These are phyloP conservation scores for Aurantiochytrium sp. DNA, from an alignment of 108 stramenopile genomes.

Conservation along the genomic window DNA sequence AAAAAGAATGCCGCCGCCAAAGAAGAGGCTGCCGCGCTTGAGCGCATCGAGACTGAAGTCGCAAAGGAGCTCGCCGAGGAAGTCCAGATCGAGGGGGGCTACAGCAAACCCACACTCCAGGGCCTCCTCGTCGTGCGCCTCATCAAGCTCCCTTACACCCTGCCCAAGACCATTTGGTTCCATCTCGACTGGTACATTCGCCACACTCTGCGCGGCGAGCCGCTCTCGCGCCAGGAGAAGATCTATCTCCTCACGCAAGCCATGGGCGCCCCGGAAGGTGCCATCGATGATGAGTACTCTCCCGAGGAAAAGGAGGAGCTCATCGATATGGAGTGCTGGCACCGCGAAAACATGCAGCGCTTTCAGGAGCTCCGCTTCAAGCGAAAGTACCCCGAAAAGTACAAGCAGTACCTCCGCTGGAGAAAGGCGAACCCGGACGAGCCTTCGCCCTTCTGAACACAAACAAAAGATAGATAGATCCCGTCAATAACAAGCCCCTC, in stretches of 20 bases:
- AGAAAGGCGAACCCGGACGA: not conserved
- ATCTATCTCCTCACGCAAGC: not conserved
- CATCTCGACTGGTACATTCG: slow-evolving; percentile 20
- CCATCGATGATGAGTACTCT: not conserved
- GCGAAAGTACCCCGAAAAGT: not conserved
- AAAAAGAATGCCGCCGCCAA: not conserved
- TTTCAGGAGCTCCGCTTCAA: not conserved
- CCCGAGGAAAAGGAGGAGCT: not conserved
- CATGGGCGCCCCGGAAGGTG: not conserved
- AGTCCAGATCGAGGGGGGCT: not conserved
- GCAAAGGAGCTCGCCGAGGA: not conserved
- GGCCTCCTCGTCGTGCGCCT: not conserved
- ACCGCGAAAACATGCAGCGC: not conserved
- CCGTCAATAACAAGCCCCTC: too few relatives aligned
- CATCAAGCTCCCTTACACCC: not conserved
- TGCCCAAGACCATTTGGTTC: not conserved
- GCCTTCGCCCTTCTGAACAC: not conserved
- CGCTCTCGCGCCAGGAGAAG: not conserved
- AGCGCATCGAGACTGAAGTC: not conserved
- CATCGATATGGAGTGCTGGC: slow-evolving; percentile 30
- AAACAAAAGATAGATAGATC: too few relatives aligned
- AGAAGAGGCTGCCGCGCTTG: not conserved
- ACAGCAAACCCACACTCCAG: not conserved
- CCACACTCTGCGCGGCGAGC: not conserved
- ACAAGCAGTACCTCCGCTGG: slow-evolving; percentile 12